Evolutionary conservation across 192 early-diverging fungal species (phyloP).

Genomic region (Backusella westeae): DNA sequence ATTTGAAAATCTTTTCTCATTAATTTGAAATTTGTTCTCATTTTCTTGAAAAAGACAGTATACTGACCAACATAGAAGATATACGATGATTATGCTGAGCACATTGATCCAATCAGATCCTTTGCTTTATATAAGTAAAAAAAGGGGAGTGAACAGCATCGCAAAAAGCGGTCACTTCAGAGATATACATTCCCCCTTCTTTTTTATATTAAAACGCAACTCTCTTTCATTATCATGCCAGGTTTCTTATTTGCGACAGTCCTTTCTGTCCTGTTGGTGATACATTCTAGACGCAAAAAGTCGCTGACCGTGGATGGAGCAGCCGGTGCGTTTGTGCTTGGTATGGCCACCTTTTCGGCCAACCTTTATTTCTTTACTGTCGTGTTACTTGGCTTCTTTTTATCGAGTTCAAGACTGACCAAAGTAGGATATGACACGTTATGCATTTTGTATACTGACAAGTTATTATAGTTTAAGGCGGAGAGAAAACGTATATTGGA

Average conservation of each 20-base stretch:
- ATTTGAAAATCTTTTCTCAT: too few relatives aligned
- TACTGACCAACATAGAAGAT: too few relatives aligned
- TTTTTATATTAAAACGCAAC: not conserved
- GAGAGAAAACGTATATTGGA: slow-evolving; percentile 39
- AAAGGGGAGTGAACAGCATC: too few relatives aligned
- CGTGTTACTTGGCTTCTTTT: slow-evolving; percentile 72
- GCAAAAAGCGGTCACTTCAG: not conserved
- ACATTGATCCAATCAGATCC: not conserved
- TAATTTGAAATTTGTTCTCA: too few relatives aligned
- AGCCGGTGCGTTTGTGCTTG: slow-evolving; percentile 68
- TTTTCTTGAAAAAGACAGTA: too few relatives aligned
- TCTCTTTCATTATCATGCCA: slow-evolving; percentile 11
- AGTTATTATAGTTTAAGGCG: slow-evolving; percentile 34
- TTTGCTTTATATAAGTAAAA: not conserved
- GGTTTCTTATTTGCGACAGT: slow-evolving; percentile 46
- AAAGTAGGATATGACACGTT: slow-evolving; percentile 40
- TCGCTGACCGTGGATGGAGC: slow-evolving; percentile 73
- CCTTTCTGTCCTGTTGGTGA: slow-evolving; percentile 48
- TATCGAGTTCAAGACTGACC: slow-evolving; percentile 58
- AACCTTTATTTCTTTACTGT: slow-evolving; percentile 60
- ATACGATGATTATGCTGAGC: not conserved
- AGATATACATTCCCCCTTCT: not conserved
- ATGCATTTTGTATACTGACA: not conserved
- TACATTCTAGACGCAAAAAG: slow-evolving; percentile 61
- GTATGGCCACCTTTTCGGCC: slow-evolving; percentile 72